phyloP scores from a whole-genome alignment of 2,329 filamentous ascomycete genomes.

The Sclerotinia sclerotiorum region DNA sequence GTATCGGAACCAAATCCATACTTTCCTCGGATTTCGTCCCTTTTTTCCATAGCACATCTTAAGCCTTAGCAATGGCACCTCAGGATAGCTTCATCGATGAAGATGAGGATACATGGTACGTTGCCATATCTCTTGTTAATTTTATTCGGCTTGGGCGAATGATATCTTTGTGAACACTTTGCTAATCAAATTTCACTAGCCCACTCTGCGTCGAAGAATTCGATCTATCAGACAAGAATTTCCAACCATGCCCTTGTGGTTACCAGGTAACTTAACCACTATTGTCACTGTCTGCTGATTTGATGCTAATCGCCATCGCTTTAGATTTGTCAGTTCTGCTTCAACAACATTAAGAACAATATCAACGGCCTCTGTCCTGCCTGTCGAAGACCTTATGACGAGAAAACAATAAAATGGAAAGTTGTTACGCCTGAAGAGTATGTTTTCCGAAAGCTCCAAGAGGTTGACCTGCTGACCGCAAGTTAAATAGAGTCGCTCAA shows the following conservation, averaged over 20 bases:
- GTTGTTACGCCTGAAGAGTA: conserved; percentile 94
- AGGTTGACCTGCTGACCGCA: conserved; percentile 25
- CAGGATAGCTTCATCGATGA: conserved; percentile 71
- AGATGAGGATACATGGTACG: conserved; percentile 68
- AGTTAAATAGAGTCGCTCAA: conserved; percentile 60
- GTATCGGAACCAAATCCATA: conserved; percentile 11
- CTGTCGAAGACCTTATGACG: conserved; percentile 91
- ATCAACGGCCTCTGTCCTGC: conserved; percentile 98
- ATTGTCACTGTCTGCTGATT: background rate
- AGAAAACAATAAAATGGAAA: conserved; percentile 96
- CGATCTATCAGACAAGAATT: conserved; percentile 95
- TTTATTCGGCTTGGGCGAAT: background rate
- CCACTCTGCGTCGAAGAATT: conserved; percentile 99
- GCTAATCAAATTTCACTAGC: conserved; percentile 51
- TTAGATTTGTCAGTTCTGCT: conserved; percentile 99
- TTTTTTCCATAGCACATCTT: background rate
- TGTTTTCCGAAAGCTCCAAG: conserved; percentile 41
- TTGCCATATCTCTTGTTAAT: conserved; percentile 23
- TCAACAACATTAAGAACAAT: conserved; percentile 98
- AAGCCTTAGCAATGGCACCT: conserved; percentile 55
- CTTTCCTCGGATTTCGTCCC: conserved; percentile 11
- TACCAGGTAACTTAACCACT: conserved; percentile 73
- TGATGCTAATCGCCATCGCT: conserved; percentile 23
- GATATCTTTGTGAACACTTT: conserved; percentile 11
- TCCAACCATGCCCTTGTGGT: conserved; percentile 93